phyloP scores from a whole-genome alignment of 2,329 filamentous ascomycete genomes.

The Scedosporium dehoogii region DNA sequence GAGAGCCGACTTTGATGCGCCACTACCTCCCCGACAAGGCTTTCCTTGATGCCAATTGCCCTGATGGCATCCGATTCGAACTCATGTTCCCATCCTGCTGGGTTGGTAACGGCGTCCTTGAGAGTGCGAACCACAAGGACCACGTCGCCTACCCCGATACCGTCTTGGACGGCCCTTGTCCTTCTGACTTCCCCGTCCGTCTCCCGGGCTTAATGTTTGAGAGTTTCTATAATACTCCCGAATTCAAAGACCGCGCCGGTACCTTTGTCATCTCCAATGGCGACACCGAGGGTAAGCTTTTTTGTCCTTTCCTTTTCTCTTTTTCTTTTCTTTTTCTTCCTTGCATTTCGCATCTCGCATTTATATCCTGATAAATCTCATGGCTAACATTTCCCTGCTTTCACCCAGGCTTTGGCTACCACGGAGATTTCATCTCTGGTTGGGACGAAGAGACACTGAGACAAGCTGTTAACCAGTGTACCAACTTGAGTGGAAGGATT shows the following conservation, averaged over 20 bases:
- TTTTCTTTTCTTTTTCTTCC: no score
- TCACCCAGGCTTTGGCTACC: conserved; percentile 56
- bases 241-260: conserved; percentile 52
- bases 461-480: conserved; percentile 65
- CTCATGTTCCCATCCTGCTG: conserved; percentile 86
- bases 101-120: conserved; percentile 59
- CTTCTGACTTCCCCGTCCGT: conserved; percentile 55
- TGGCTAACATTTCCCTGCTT: not conserved
- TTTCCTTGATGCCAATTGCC: conserved; percentile 71
- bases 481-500: conserved; percentile 57
- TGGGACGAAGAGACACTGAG: conserved; percentile 65
- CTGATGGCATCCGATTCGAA: conserved; percentile 72
- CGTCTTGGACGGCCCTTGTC: conserved; percentile 69
- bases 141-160: conserved; percentile 72
- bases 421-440: conserved; percentile 72
- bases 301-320: not conserved
- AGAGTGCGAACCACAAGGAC: conserved; percentile 44
- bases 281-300: conserved; percentile 55
- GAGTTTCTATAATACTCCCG: conserved; percentile 69
- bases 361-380: not conserved
- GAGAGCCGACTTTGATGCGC: conserved; percentile 69
- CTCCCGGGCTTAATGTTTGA: conserved; percentile 74
- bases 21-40: conserved; percentile 73
- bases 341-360: no score
- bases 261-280: conserved; percentile 70